Base-by-base conservation (phyloP, 768 basidiomycete genomes). In the Ramaria rubella region DNA sequence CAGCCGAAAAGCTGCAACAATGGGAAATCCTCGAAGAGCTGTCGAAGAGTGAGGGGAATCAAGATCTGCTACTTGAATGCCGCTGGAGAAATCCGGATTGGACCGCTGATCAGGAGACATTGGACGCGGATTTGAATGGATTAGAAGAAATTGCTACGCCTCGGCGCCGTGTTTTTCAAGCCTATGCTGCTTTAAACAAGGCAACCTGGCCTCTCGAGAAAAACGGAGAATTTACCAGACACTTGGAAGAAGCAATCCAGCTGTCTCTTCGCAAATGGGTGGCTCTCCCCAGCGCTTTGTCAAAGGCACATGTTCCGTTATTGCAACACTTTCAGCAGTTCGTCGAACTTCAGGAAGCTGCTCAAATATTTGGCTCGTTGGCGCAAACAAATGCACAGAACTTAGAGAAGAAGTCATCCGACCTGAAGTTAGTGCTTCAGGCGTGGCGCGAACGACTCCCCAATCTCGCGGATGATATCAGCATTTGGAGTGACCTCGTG, bases 311-410 rank as follows among this genome's bases (percentile, higher is more conserved):
- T 68, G 80, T 98, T 12, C 94, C 96, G 3, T 75, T 99, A 27
- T 76, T 99, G 29, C 94, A 98, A 68, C 90, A 96, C 69, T 99
- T 98, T 77, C 96, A 99, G 69, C 96, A 98, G 68, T 96, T 96
- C 62, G 94, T 99, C 38, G 96, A 99, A 70, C 79, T 99, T 4
- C 89, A 92, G 65, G 96, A 99, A 71, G 93, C 96, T 15, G 87
- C 90, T 43, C 87, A 90, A 60, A 96, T 99, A 26, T 98, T 98
- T 63, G 87, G 87, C 12, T 92, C 88, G 14, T 77, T 99, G 21
- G 85, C 89, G 0, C 81, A 82, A 55, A 98, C 96, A 4, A 96
- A 77, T 55, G 86, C 86, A 0, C 77, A 79, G 66, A 99, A 97
- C 66, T 73, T 98, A 59, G 95, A 98, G 70, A 89, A 92, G 73